Percentiles rank a stretch among this genome's conserved stretches.
Evolutionary conservation across 768 basidiomycete species (phyloP).

Genomic region (Termitomyces heimii): DNA sequence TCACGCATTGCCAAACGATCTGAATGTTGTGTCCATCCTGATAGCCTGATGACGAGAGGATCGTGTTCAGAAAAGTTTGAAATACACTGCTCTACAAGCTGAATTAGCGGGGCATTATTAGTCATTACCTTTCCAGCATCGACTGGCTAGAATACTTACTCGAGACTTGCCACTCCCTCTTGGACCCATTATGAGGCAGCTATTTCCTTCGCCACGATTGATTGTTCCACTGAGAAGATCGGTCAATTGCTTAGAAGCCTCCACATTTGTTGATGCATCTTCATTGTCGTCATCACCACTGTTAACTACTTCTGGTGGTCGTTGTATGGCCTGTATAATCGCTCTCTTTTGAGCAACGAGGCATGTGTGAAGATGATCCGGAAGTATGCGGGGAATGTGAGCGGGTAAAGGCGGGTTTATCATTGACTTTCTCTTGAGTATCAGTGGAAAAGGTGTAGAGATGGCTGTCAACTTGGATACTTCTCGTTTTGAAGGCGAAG

Average conservation of each 20-base stretch:
- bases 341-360: constrained; percentile 54
- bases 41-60: constrained; percentile 76
- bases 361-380: constrained; percentile 35
- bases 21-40: constrained; percentile 79
- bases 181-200: constrained; percentile 83
- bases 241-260: constrained; percentile 51
- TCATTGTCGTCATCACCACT: constrained; percentile 19
- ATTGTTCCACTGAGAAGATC: constrained; percentile 71
- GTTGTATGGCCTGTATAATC: constrained; percentile 41
- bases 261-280: constrained; percentile 37
- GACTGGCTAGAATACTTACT: constrained; percentile 32
- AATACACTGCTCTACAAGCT: constrained; percentile 63
- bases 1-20: constrained; percentile 91
- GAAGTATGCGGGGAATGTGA: constrained; percentile 24
- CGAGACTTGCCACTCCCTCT: constrained; percentile 82
- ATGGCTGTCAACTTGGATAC: not conserved
- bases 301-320: constrained; percentile 8
- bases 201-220: constrained; percentile 84
- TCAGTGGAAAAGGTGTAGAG: not conserved
- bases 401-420: constrained; percentile 11
- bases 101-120: constrained; percentile 3
- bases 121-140: not conserved
- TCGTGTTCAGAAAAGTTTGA: constrained; percentile 29
- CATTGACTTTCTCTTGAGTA: constrained; percentile 7
- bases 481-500: not conserved